Base-by-base conservation (phyloP, 2,329 filamentous ascomycete genomes). In the Paraphoma sp. region DNA sequence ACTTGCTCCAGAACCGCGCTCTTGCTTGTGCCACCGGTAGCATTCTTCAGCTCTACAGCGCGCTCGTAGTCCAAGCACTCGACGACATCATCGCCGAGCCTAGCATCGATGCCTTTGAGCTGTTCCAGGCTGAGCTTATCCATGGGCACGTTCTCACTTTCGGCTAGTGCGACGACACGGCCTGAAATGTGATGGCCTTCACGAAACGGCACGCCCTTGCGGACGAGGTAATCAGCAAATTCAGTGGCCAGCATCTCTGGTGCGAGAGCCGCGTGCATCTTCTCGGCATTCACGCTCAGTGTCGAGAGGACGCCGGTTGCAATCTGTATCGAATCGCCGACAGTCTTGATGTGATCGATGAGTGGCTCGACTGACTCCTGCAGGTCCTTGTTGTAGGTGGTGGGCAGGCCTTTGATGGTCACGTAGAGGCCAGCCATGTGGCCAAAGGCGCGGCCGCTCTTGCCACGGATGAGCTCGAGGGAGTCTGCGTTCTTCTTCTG, bases 321-420 rank as follows among this genome's bases (percentile, higher is more conserved):
- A 67, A 96, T 96, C 76, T 89, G 87, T 52, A 96, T 84, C 71
- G 89, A 92, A 81, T 96, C 90, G 54, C 84, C 85, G 59, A 95
- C 84, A 6, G 91, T 94, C 83, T 93, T 91, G 77, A 93, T 86
- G 74, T 89, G 86, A 76, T 96, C 91, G 47, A 96, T 85, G 79
- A 96, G 87, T n/a, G 90, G 89, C 82, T 96, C 90, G 59, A 91
- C 88, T 56, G 87, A 89, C 79, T 96, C 92, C 78, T 97, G 92
- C n/a, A 96, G 79, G 76, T 96, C 92, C 79, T 96, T 96, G 82
- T 96, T 94, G 82, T 96, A 96, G 3, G 90, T 92, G 43, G 86
- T 90, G 1, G 91, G 90, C 29, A 95, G 85, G 53, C 89, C 89
- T 77, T 90, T 89, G 76, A 88, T 83, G 38, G 87, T 91, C 80